Percentiles rank a stretch among this genome's conserved stretches.
phyloP scores from a whole-genome alignment of 805 yeast genomes.

The Tetrapisispora namnaoensis region DNA sequence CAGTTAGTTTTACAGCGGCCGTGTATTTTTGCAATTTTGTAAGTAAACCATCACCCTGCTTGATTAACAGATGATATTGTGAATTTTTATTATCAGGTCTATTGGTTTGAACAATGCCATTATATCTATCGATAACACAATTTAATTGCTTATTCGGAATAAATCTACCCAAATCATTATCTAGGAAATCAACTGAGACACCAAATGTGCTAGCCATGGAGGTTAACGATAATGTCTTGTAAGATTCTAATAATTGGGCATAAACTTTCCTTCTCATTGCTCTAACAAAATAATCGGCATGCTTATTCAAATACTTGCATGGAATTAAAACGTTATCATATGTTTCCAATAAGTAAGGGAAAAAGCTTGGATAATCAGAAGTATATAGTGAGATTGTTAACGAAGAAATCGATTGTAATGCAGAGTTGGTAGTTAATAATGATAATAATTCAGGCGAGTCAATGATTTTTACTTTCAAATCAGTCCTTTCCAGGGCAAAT shows the following conservation, averaged over 20 bases:
- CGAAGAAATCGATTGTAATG: constrained; percentile 70
- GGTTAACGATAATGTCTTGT: constrained; percentile 77
- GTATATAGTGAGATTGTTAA: constrained; percentile 80
- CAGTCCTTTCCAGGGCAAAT: constrained; percentile 70
- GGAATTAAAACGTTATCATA: constrained; percentile 60
- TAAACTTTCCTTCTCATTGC: constrained; percentile 94
- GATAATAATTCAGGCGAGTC: constrained; percentile 92
- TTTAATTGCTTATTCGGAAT: constrained; percentile 89
- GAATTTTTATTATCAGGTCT: constrained; percentile 94
- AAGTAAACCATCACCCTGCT: constrained; percentile 84
- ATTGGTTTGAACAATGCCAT: constrained; percentile 90
- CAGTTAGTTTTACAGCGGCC: constrained; percentile 92
- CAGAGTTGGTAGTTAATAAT: constrained; percentile 57
- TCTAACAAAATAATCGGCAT: constrained; percentile 75
- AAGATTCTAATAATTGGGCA: constrained; percentile 86
- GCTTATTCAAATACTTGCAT: constrained; percentile 60
- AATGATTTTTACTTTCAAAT: constrained; percentile 71
- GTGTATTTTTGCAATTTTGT: constrained; percentile 95
- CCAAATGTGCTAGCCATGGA: constrained; percentile 94
- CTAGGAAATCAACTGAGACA: constrained; percentile 79
- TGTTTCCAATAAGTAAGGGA: constrained; percentile 67
- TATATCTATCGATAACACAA: constrained; percentile 91
- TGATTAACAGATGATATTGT: constrained; percentile 79
- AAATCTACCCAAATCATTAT: constrained; percentile 76
- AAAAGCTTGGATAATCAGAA: constrained; percentile 74